Evolutionary conservation across 768 basidiomycete genomes (phyloP).

Genomic region (Leccinum obscurum): DNA sequence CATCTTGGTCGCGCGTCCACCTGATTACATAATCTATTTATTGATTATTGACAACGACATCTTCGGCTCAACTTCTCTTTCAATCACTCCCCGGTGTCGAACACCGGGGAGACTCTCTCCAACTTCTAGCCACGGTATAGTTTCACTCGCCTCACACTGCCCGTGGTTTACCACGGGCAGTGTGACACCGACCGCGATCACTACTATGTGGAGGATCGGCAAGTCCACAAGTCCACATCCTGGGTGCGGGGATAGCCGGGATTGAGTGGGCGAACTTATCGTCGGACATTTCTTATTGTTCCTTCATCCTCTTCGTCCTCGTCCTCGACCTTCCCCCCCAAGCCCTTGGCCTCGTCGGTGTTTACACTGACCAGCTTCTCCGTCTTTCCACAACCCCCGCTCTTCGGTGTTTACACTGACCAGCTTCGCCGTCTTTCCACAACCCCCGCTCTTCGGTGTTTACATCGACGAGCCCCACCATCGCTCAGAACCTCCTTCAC

Average conservation of each 20-base stretch:
- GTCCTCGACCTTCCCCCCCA: too few species aligned
- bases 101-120: neutral
- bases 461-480: neutral
- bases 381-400: neutral
- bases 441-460: neutral
- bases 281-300: too few species aligned
- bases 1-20: too few species aligned
- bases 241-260: too few species aligned
- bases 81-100: neutral
- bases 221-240: too few species aligned
- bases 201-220: too few species aligned
- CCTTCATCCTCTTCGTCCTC: too few species aligned
- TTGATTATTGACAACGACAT: too few species aligned
- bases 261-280: too few species aligned
- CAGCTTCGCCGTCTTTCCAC: neutral
- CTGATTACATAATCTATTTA: neutral
- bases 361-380: neutral
- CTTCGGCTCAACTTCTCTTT: neutral
- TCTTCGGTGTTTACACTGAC: neutral
- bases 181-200: too few species aligned
- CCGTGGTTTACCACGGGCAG: too few species aligned
- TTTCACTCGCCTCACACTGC: neutral
- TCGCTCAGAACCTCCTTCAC: neutral
- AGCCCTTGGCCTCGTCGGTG: neutral
- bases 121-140: neutral